Evolutionary conservation across 2,329 filamentous ascomycete species (phyloP).

Genomic region (Rhynchosporium secalis): DNA sequence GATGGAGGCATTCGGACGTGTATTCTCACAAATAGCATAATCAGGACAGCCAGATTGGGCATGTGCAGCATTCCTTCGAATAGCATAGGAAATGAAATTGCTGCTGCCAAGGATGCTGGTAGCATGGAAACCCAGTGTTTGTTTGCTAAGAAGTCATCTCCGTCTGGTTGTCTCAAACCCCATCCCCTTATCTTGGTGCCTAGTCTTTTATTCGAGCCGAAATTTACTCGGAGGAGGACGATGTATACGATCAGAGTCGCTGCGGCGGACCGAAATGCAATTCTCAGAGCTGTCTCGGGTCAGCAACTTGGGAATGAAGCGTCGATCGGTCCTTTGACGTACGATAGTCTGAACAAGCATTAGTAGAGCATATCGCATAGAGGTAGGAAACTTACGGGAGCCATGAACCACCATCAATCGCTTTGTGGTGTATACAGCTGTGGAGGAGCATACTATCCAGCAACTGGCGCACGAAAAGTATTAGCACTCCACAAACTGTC

Average conservation of each 20-base stretch:
- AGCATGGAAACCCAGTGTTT: constrained; percentile 27
- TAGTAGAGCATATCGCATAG: constrained; percentile 14
- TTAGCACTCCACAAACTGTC: not conserved
- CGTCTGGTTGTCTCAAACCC: constrained; percentile 21
- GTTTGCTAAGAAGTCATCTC: constrained; percentile 15
- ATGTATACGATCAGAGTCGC: constrained; percentile 22
- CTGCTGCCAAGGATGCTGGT: constrained; percentile 28
- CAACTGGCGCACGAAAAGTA: not conserved
- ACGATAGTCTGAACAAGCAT: constrained; percentile 30
- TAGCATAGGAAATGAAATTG: constrained; percentile 32
- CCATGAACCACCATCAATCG: constrained; percentile 28
- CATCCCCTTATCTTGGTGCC: constrained; percentile 9
- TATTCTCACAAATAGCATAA: constrained; percentile 36
- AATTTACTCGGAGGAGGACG: constrained; percentile 15
- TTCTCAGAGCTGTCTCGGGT: constrained; percentile 27
- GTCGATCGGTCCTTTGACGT: constrained; percentile 9
- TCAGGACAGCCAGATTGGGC: constrained; percentile 33
- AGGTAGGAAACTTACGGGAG: constrained; percentile 26
- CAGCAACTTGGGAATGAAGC: not conserved
- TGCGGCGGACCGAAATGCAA: constrained; percentile 27
- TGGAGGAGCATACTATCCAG: constrained; percentile 28
- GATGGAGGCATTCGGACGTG: constrained; percentile 1
- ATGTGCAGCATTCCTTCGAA: constrained; percentile 34
- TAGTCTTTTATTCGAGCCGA: constrained; percentile 10
- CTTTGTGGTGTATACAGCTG: constrained; percentile 29